These are phyloP conservation scores for Trypanosoma caninum DNA, from an alignment of 208 protist species.

Conservation along the genomic window DNA sequence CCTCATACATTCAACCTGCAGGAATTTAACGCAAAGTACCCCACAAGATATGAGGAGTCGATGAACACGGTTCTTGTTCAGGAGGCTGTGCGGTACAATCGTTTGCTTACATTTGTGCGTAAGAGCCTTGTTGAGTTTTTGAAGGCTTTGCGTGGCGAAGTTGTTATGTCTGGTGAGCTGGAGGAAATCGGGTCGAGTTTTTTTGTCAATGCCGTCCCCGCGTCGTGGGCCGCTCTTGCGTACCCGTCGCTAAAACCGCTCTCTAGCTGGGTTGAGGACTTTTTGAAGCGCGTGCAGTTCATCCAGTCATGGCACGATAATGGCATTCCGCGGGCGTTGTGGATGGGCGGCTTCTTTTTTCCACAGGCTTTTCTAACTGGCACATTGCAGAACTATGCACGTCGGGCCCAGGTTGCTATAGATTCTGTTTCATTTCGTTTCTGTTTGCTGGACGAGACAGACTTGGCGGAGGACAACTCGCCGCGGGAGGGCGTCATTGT, in stretches of 20 bases:
- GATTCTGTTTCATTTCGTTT: conserved; percentile 96
- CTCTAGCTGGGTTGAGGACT: conserved; percentile 95
- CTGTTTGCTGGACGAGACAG: conserved; percentile 37
- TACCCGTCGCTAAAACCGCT: conserved; percentile 97
- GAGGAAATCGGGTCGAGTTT: conserved; percentile 94
- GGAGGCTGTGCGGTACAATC: conserved; percentile 94
- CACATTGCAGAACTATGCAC: conserved; percentile 96
- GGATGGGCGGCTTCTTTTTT: conserved; percentile 98
- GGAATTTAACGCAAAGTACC: conserved; percentile 84
- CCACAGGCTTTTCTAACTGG: conserved; percentile 96
- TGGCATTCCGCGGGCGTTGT: conserved; percentile 86
- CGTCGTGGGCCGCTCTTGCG: conserved; percentile 76
- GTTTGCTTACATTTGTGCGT: conserved; percentile 88
- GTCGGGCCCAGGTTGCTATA: conserved; percentile 92
- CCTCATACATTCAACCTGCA: conserved; percentile 83
- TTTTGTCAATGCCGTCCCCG: conserved; percentile 95
- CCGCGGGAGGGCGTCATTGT: conserved; percentile 83
- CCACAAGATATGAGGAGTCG: conserved; percentile 91
- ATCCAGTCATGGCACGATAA: conserved; percentile 87
- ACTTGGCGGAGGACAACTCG: conserved; percentile 6
- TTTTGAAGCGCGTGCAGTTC: conserved; percentile 89
- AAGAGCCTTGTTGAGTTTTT: conserved; percentile 89
- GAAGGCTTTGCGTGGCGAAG: conserved; percentile 92
- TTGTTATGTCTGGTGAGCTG: conserved; percentile 96
- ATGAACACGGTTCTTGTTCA: conserved; percentile 96